phyloP scores from a whole-genome alignment of 2,329 filamentous ascomycete genomes.

The Bisporella sp. region DNA sequence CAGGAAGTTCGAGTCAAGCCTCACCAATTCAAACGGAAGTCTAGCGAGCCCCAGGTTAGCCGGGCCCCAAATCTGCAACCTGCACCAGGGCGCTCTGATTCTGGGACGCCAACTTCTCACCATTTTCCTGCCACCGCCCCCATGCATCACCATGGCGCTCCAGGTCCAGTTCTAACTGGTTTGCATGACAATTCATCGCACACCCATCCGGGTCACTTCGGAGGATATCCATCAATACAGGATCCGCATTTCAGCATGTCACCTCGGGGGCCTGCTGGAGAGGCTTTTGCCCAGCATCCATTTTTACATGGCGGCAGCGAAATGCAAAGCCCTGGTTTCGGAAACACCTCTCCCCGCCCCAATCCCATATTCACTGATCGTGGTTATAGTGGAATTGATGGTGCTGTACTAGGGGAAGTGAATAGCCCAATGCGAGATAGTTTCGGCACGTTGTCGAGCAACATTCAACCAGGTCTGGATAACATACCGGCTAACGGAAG shows the following conservation, averaged over 20 bases:
- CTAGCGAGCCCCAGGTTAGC: conserved; percentile 23
- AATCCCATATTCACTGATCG: conserved; percentile 21
- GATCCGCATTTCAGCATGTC: conserved; percentile 22
- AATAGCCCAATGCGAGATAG: conserved; percentile 22
- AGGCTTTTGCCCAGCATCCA: conserved; percentile 25
- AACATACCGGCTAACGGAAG: conserved; percentile 5
- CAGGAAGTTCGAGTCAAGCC: conserved; percentile 44
- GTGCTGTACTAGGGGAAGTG: conserved; percentile 12
- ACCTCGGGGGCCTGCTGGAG: conserved; percentile 15
- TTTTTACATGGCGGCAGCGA: conserved; percentile 19
- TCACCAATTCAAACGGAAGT: conserved; percentile 26
- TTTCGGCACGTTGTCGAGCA: conserved; percentile 8
- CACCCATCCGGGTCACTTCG: conserved; percentile 20
- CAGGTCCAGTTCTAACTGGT: conserved; percentile 20
- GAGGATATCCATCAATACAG: conserved; percentile 12
- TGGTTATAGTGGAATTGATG: conserved; percentile 21
- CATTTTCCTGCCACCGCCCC: conserved; percentile 19
- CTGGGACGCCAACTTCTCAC: conserved; percentile 23
- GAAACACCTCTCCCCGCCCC: conserved; percentile 11
- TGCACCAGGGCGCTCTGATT: conserved; percentile 24
- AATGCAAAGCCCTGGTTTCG: conserved; percentile 17
- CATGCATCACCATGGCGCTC: conserved; percentile 14
- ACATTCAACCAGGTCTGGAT: not conserved
- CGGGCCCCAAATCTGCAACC: conserved; percentile 23
- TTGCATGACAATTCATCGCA: conserved; percentile 20